Base-by-base conservation (phyloP, 306 rosid species). In the Pterocarpus santalinus region DNA sequence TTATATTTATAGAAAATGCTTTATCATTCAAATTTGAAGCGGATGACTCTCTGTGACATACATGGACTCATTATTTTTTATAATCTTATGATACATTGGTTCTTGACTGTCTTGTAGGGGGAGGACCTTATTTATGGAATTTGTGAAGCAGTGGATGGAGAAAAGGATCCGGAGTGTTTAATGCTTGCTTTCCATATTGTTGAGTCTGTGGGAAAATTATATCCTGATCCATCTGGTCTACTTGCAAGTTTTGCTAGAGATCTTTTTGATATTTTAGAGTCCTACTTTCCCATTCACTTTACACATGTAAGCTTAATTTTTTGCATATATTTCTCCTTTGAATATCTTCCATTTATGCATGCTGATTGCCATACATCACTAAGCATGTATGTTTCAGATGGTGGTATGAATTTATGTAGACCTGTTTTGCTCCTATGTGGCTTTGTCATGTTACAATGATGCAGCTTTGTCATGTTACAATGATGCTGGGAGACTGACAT, bases 211-310 rank as follows among this genome's bases (percentile, higher is more conserved):
- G 92, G 87, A 78, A 85, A 14, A 82, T 66, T 90, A 81, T 89
- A 86, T 85, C 99, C 94, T 22, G 91, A 93, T 75, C 87, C 95
- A 80, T 80, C 92, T 73, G 98, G 92, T 73, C 88, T 86, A 69
- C 92, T 90, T 85, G 89, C 88, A 73, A 93, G 73, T 83, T 89
- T 62, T 84, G 88, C 85, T 32, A 87, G 78, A 70, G 94, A 91
- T 65, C 74, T 95, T 74, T 93, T 88, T 88, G 98, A 91, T 80
- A 82, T 90, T 83, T 82, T 95, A 89, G 92, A 85, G 60, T 78
- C 90, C 84, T 95, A 95, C 90, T 95, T 93, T 90, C 99, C 99
- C 75, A 88, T 95, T 86, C 99, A 91, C 92, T 93, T 93, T 85
- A 93, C 99, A 78, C 99, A 93, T 82, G 98, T 95, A 90, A 89